Conservation (phyloP, 1,139 yeast genomes). For the Meyerozyma smithsonii region DNA sequence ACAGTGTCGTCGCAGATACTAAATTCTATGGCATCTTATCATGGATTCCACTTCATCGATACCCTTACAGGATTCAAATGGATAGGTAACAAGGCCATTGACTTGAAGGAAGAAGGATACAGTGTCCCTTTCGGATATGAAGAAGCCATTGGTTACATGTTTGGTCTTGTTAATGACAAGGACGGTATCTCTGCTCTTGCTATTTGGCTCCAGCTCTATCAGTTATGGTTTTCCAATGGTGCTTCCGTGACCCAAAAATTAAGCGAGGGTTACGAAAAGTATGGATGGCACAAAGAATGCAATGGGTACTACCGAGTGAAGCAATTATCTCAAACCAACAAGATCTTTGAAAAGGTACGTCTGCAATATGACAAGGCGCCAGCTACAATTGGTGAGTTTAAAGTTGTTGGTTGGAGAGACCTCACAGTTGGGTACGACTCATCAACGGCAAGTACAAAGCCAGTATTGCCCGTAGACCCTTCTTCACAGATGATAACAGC, state of each 20-base stretch:
- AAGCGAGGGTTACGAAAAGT: conserved; percentile 52
- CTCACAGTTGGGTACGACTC: conserved; percentile 81
- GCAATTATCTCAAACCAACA: conserved; percentile 45
- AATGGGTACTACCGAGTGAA: conserved; percentile 80
- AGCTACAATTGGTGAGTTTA: conserved; percentile 44
- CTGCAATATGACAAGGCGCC: conserved; percentile 39
- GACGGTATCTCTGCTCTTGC: conserved; percentile 85
- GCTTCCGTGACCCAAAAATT: conserved; percentile 40
- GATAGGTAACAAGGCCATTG: conserved; percentile 89
- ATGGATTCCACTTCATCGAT: conserved; percentile 65
- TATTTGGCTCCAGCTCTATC: conserved; percentile 71
- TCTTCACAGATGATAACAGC: conserved; percentile 85
- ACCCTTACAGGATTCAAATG: conserved; percentile 96
- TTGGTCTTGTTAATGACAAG: conserved; percentile 79
- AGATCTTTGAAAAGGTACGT: conserved; percentile 49
- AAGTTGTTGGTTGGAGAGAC: conserved; percentile 71
- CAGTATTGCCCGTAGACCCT: conserved; percentile 66
- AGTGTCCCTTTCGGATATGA: conserved; percentile 86
- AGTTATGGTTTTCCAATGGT: conserved; percentile 40
- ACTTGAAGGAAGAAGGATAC: conserved; percentile 58
- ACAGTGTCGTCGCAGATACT: conserved; percentile 89
- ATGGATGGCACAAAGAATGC: conserved; percentile 78
- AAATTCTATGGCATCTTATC: conserved; percentile 57
- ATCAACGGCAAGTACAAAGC: conserved; percentile 50
- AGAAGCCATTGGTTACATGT: conserved; percentile 96